Evolutionary conservation across 1,284 basidiomycete genomes (phyloP), one percentile per base, ranked within the genome.

Genomic region (Schizophyllum commune): DNA sequence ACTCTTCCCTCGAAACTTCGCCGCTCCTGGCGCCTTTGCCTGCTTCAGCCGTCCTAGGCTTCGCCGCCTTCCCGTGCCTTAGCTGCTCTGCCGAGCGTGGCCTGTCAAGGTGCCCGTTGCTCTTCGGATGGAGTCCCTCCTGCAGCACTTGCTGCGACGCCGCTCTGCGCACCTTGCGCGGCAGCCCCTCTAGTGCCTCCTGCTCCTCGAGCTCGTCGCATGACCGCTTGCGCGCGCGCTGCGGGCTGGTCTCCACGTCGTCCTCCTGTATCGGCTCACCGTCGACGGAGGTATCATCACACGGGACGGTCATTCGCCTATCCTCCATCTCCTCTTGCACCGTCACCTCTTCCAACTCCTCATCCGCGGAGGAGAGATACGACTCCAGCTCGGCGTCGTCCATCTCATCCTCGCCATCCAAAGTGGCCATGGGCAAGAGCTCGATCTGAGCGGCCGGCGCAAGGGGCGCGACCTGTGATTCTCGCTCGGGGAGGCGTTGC

Each of bases 181-280:
- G 52, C 54, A 55, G 9, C 32, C 59, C 61, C 4, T 64, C 63
- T 0, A 53, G 57, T 19, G 52, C 56, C 33, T 62, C 61, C 11
- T 66, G 66, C 51, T 67, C 68, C n/a, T 68, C 69, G n/a, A 71
- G 60, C 60, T 74, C 72, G 55, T 71, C 71, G 27, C 72, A 74
- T 0, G 68, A 68, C 17, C 72, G 65, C 61, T 75, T 74, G 56
- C 68, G 66, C 11, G 66, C 66, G 17, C 65, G 62, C 11, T 60
- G 57, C 34, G 69, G 71, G 11, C 67, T 68, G 32, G 67, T 65
- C 32, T 68, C 68, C 27, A 58, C 55, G 2, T 62, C 64, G 7
- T 68, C 66, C 33, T 66, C 64, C 19, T 55, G 15, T 20, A 55
- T 13, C 15, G 53, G 53, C 19, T 55, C 53, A 8, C 39, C 39